phyloP scores from a whole-genome alignment of 257 asterid species.

The Cinchona pubescens region DNA sequence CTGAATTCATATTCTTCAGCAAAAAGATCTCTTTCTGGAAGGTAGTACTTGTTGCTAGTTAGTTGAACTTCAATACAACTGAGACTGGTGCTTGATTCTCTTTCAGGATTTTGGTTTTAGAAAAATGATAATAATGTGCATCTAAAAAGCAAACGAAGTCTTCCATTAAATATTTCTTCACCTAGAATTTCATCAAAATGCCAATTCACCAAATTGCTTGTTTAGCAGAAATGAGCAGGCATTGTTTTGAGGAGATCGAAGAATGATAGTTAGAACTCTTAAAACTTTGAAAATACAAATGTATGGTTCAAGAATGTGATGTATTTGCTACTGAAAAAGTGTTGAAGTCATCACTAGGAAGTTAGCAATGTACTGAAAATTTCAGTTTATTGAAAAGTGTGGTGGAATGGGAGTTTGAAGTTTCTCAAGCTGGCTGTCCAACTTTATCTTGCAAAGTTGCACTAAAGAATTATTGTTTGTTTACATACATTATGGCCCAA shows the following conservation, averaged over 20 bases:
- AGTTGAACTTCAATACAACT: neutral
- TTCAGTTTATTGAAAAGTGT: neutral
- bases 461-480: neutral
- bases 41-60: conserved; percentile 36
- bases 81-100: neutral
- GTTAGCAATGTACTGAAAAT: neutral
- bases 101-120: neutral
- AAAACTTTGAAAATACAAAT: neutral
- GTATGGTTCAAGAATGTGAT: neutral
- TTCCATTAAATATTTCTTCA: neutral
- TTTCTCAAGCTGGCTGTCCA: neutral
- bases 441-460: neutral
- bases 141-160: neutral
- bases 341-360: neutral
- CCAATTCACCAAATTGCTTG: neutral
- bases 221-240: neutral
- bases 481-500: neutral
- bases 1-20: conserved; percentile 72
- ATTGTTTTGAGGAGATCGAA: neutral
- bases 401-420: neutral
- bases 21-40: conserved; percentile 61
- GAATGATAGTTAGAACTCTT: neutral
- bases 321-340: neutral
- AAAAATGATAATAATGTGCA: too few species aligned
- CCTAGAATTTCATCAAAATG: neutral